phyloP scores from a whole-genome alignment of 768 basidiomycete genomes.

The Amanita thiersii region DNA sequence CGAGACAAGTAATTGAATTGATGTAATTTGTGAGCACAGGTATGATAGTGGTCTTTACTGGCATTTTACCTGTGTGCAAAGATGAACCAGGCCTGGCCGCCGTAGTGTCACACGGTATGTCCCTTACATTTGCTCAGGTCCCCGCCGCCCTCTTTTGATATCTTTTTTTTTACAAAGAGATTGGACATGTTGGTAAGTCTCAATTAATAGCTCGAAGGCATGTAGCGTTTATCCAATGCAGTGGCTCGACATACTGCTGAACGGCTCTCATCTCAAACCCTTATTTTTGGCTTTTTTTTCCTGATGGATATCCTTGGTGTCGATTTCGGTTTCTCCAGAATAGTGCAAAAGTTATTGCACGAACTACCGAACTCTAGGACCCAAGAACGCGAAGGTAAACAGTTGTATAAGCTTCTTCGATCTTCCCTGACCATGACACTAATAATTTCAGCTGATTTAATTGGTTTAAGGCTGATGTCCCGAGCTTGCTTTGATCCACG shows the following conservation, averaged over 20 bases:
- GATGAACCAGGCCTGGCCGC: constrained; percentile 81
- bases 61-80: constrained; percentile 69
- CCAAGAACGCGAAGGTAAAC: constrained; percentile 72
- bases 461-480: constrained; percentile 75
- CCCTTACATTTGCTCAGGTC: neutral
- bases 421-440: neutral
- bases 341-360: constrained; percentile 43
- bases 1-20: neutral
- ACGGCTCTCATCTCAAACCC: constrained; percentile 37
- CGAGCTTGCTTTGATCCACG: constrained; percentile 83
- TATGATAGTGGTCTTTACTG: constrained; percentile 82
- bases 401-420: neutral
- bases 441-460: constrained; percentile 59
- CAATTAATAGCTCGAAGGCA: neutral
- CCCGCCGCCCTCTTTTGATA: neutral
- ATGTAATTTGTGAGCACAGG: constrained; percentile 32
- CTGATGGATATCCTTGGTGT: constrained; percentile 45
- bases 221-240: constrained; percentile 7
- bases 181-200: constrained; percentile 62
- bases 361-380: constrained; percentile 79
- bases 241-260: constrained; percentile 44
- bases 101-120: constrained; percentile 75
- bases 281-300: constrained; percentile 32
- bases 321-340: constrained; percentile 41
- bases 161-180: constrained; percentile 38